Percentiles rank a stretch among this genome's conserved stretches.
Evolutionary conservation across 345 rosid genomes (phyloP).

Genomic region (Angophora floribunda): DNA sequence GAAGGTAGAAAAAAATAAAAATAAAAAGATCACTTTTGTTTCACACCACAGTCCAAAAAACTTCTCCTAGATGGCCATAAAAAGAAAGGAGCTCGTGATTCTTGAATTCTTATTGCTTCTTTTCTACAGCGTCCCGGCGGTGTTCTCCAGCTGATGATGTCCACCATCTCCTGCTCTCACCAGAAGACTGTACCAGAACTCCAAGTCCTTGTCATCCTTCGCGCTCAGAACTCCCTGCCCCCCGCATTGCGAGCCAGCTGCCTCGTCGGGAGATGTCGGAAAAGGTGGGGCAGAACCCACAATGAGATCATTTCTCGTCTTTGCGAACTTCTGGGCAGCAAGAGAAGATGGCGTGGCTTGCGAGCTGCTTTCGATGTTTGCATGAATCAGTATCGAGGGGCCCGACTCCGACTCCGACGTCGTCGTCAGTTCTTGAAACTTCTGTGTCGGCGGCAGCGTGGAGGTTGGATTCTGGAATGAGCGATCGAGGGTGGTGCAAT

Average conservation of each 20-base stretch:
- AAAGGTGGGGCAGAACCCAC: neutral
- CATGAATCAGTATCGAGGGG: neutral
- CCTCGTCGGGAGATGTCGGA: neutral
- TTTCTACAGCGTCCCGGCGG: neutral
- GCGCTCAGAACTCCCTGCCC: neutral
- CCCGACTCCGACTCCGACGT: neutral
- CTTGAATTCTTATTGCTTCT: too few species aligned
- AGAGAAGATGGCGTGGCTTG: neutral
- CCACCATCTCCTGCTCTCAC: neutral
- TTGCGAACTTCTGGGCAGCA: neutral
- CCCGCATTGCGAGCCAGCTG: neutral
- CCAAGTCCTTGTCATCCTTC: neutral
- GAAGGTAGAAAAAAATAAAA: neutral
- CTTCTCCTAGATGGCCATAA: neutral
- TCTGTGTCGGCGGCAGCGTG: neutral
- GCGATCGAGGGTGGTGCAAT: neutral
- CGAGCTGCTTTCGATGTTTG: neutral
- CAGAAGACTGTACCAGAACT: conserved; percentile 2
- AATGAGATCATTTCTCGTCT: neutral
- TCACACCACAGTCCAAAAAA: neutral
- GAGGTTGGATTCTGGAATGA: neutral
- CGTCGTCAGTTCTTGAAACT: neutral
- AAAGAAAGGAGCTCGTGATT: neutral
- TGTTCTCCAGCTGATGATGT: neutral
- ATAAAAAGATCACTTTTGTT: neutral